These are phyloP conservation scores for Sporopachydermia cereana DNA, from an alignment of 1,139 yeast genomes.

Conservation along the genomic window DNA sequence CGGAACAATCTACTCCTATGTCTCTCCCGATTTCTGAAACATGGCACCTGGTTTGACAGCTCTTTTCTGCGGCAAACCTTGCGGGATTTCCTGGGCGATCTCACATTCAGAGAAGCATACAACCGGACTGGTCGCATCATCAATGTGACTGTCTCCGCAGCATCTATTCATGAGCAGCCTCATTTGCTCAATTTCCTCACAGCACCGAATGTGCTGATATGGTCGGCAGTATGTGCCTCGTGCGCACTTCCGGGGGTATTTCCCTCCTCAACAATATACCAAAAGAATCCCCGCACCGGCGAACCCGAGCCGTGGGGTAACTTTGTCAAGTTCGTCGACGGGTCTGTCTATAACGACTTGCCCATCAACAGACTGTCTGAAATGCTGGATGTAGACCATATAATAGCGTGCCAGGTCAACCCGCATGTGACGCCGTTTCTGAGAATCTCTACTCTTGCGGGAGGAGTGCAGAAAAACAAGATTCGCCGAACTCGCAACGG, in stretches of 20 bases:
- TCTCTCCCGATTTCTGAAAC: conserved; percentile 52
- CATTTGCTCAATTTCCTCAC: conserved; percentile 79
- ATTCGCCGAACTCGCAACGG: not conserved
- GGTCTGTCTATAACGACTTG: conserved; percentile 88
- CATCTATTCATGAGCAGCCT: conserved; percentile 67
- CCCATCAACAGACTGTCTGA: conserved; percentile 86
- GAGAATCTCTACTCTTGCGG: conserved; percentile 37
- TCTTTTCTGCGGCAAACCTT: conserved; percentile 60
- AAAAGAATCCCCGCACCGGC: conserved; percentile 63
- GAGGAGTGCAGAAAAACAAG: not conserved
- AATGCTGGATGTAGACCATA: conserved; percentile 94
- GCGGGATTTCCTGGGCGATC: conserved; percentile 73
- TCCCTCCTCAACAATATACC: conserved; percentile 75
- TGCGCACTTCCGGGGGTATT: conserved; percentile 90
- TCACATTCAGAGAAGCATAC: conserved; percentile 92
- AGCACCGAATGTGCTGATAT: conserved; percentile 84
- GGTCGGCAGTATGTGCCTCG: conserved; percentile 96
- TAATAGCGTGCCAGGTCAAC: conserved; percentile 92
- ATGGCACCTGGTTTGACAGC: conserved; percentile 85
- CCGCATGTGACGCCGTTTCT: conserved; percentile 91
- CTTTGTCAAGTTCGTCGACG: conserved; percentile 80
- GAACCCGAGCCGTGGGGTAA: conserved; percentile 71
- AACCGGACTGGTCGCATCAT: conserved; percentile 72
- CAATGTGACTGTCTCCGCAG: conserved; percentile 84
- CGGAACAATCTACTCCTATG: conserved; percentile 36